Evolutionary conservation across 1,284 basidiomycete species (phyloP).

Genomic region (Singerocomus rubriflavus): DNA sequence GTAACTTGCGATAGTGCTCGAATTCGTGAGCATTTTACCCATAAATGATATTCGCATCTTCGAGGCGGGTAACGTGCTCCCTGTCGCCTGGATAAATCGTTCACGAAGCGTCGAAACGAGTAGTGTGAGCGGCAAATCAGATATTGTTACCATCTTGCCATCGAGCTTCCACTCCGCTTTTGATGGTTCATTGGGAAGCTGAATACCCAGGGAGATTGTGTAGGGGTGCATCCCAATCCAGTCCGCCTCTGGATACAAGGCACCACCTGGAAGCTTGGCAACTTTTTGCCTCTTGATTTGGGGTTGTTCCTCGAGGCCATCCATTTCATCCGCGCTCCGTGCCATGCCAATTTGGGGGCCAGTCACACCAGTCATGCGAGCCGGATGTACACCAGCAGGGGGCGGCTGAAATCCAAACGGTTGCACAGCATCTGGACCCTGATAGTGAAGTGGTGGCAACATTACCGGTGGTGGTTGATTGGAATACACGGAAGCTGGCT

Average conservation of each 20-base stretch:
- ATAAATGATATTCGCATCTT: slow-evolving; percentile 75
- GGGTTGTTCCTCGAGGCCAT: slow-evolving; percentile 60
- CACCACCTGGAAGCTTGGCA: slow-evolving; percentile 76
- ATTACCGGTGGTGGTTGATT: slow-evolving; percentile 64
- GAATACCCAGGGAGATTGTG: slow-evolving; percentile 79
- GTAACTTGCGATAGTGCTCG: slow-evolving; percentile 77
- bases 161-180: slow-evolving; percentile 92
- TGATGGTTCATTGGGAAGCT: slow-evolving; percentile 75
- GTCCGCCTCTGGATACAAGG: slow-evolving; percentile 78
- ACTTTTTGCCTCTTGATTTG: slow-evolving; percentile 82
- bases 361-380: slow-evolving; percentile 48
- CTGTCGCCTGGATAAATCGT: slow-evolving; percentile 74
- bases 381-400: slow-evolving; percentile 46
- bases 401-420: slow-evolving; percentile 77
- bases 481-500: slow-evolving; percentile 68
- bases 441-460: slow-evolving; percentile 79
- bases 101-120: slow-evolving; percentile 86
- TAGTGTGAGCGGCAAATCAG: slow-evolving; percentile 77
- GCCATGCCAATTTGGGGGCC: slow-evolving; percentile 63
- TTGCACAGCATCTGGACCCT: slow-evolving; percentile 70
- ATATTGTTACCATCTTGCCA: slow-evolving; percentile 71
- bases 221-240: slow-evolving; percentile 90
- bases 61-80: slow-evolving; percentile 73
- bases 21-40: slow-evolving; percentile 84
- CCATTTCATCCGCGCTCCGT: slow-evolving; percentile 77